These are phyloP conservation scores for Leccinum pachyderme DNA, from an alignment of 1,284 basidiomycete species.

Conservation along the genomic window DNA sequence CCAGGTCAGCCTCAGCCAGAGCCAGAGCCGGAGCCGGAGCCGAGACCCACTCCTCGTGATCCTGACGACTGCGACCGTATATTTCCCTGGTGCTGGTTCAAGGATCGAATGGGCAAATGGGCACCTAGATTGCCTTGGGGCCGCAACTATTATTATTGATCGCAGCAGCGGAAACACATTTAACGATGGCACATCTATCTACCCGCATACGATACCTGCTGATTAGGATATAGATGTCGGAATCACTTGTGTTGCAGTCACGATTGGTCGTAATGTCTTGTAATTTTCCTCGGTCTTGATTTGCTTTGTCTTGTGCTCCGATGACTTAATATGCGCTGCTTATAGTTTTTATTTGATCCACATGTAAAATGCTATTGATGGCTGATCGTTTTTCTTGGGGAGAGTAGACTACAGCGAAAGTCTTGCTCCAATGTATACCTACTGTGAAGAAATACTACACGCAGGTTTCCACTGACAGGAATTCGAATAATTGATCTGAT, in stretches of 20 bases:
- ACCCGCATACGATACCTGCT: constrained; percentile 20
- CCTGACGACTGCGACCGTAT: constrained; percentile 31
- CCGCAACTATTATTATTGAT: constrained; percentile 26
- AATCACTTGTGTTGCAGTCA: constrained; percentile 1
- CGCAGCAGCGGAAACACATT: constrained; percentile 9
- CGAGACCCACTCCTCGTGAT: constrained; percentile 29
- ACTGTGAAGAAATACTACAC: no score
- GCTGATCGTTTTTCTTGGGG: no score
- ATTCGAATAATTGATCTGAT: no score
- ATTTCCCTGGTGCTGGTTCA: constrained; percentile 32
- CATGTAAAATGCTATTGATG: neutral
- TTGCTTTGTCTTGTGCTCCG: constrained; percentile 3
- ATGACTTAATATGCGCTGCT: constrained; percentile 12
- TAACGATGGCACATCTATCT: constrained; percentile 11
- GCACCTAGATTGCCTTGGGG: constrained; percentile 27
- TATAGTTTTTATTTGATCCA: neutral
- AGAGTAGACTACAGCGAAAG: no score
- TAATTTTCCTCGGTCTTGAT: constrained; percentile 15
- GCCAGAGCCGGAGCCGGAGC: constrained; percentile 28
- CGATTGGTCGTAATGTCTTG: constrained; percentile 1
- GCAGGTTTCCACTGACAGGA: no score
- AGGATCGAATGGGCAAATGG: constrained; percentile 22
- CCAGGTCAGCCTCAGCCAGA: constrained; percentile 24
- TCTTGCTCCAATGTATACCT: no score
- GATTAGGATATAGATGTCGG: constrained; percentile 11